Conservation (phyloP, 176 grass and related monocot genomes). For the Microstegium vimineum region DNA sequence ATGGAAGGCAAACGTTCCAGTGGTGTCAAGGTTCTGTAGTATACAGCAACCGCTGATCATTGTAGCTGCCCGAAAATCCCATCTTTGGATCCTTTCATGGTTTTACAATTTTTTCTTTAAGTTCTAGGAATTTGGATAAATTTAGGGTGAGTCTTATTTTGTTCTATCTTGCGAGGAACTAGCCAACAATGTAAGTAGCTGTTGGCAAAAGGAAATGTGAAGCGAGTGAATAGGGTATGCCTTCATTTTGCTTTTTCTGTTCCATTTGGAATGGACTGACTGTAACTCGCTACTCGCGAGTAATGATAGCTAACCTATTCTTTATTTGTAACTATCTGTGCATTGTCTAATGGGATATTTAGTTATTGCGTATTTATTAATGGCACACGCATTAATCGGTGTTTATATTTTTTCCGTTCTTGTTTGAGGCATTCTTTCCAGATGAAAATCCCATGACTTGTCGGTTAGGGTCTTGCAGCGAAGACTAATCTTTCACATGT, state of each 20-base stretch:
- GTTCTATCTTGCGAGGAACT: conserved; percentile 23
- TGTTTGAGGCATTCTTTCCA: neutral
- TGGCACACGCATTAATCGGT: neutral
- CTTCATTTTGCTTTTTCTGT: neutral
- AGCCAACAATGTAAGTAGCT: conserved; percentile 45
- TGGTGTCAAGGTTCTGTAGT: conserved; percentile 79
- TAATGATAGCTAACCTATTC: neutral
- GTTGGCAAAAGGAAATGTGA: conserved; percentile 37
- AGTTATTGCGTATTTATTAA: neutral
- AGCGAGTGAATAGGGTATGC: conserved; percentile 46
- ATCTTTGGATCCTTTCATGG: neutral
- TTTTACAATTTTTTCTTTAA: conserved; percentile 19
- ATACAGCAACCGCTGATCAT: conserved; percentile 12
- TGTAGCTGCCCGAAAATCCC: conserved; percentile 32
- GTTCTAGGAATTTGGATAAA: conserved; percentile 19
- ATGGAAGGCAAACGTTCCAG: conserved; percentile 96
- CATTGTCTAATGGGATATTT: neutral
- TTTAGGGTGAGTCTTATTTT: conserved; percentile 35
- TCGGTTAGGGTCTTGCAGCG: too few relatives aligned
- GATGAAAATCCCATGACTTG: neutral
- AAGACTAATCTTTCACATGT: too few relatives aligned
- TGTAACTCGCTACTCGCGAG: neutral
- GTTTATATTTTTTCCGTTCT: neutral
- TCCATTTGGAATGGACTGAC: neutral
- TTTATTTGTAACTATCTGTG: neutral